phyloP scores from a whole-genome alignment of 2,329 filamentous ascomycete genomes.

The Zymoseptoria brevis region DNA sequence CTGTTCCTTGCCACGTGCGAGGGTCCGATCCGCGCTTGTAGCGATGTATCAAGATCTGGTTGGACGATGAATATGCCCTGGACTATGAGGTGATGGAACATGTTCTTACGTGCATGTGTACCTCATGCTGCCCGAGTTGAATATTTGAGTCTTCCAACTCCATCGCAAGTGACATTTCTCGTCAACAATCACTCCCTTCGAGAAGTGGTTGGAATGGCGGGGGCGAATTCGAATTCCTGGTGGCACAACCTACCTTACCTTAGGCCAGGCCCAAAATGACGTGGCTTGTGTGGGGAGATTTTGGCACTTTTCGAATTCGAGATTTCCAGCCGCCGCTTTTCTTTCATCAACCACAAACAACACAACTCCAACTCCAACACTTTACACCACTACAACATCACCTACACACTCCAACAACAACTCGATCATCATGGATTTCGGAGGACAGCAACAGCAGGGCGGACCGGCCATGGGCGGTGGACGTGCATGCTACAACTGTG shows the following conservation, averaged over 20 bases:
- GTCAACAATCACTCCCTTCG: no score
- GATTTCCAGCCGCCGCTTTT: neutral
- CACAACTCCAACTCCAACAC: neutral
- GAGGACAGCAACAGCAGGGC: constrained; percentile 3
- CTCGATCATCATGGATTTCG: neutral
- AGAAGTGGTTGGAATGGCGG: neutral
- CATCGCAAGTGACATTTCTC: neutral
- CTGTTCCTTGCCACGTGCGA: neutral
- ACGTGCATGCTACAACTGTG: constrained; percentile 54
- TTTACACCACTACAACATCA: neutral
- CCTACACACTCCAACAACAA: neutral
- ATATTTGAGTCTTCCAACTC: no score
- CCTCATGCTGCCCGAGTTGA: no score
- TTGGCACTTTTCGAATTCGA: neutral
- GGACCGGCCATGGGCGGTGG: constrained; percentile 30
- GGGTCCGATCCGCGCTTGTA: neutral
- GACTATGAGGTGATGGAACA: no score
- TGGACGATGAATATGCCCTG: neutral
- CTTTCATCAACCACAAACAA: neutral
- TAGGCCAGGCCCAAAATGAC: neutral
- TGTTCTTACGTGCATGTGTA: no score
- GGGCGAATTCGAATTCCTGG: neutral
- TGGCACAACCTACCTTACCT: no score
- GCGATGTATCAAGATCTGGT: neutral
- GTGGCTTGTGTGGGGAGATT: neutral